Base-by-base conservation (phyloP, 202 grass and related monocot genomes). In the Bolboschoenoplectus hybrid region DNA sequence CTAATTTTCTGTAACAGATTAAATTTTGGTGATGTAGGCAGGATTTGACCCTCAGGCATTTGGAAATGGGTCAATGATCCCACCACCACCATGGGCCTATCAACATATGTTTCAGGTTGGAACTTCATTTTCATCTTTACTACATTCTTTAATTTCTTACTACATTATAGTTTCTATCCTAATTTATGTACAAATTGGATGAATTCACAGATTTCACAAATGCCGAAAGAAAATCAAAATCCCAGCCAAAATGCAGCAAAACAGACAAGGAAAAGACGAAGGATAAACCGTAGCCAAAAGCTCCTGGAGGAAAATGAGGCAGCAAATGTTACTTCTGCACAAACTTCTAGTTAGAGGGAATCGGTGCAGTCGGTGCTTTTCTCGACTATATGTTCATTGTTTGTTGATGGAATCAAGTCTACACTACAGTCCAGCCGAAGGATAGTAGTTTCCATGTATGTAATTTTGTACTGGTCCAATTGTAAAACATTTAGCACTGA, bases 1-100 rank as follows among this genome's bases (percentile, higher is more conserved):
- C 26, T 66, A 1, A 68, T 81, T 19, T 66, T 84, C 36, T 80
- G 16, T 61, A 80, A 80, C 35, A 44, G 52, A 89, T 67, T 89
- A 85, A 69, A 71, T 93, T 74, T 63, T 67, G 52, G 75, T 84
- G 80, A 89, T 92, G 84, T 84, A 99, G 97, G 91, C 90, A 67
- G 85, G 89, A 61, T 93, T 93, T 94, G 93, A 99, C 19, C 92
- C 89, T 13, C 90, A 94, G 58, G 88, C 92, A 87, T 94, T 99
- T 91, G 97, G 92, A 84, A 99, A 91, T 88, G 92, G 91, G 68
- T 89, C 93, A 19, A 76, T 94, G 88, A 94, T 97, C 86, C 64
- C 67, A 69, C 82, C 66, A 71, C 65, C 82, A 58, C 93, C 93
- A 51, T 91, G 93, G 85, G 91, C 94, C 80, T 99, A 94, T 89